Base-by-base conservation (phyloP, 2,329 filamentous ascomycete species). In the Neophaeococcomyces mojaviensis region DNA sequence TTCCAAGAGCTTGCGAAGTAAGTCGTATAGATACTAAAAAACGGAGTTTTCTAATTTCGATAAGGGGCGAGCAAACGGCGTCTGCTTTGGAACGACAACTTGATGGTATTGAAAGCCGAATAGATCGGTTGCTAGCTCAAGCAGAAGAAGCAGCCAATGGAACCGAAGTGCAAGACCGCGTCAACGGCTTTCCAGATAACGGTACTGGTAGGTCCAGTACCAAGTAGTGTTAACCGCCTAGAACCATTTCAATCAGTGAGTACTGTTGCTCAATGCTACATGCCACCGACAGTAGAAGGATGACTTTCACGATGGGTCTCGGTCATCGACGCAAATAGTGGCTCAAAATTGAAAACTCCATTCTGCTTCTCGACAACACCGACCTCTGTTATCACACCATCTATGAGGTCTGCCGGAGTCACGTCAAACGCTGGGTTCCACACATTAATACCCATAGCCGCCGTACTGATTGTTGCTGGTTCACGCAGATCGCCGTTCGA, bases 361-460 rank as follows among this genome's bases (percentile, higher is more conserved):
- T 82, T 73, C 2, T 68, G 62, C 71, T 90, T 94, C 59, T 88
- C 82, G 2, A 94, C 81, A 6, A 88, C 86, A 0, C 90, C 90
- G 57, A 84, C 81, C 68, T 98, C 92, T 0, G 92, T 98, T 53
- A 97, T 86, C 48, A 98, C 84, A 2, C 86, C 88, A 65, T 98
- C 92, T 54, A 98, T 96, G 44, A 96, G 70, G 52, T 80, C 79
- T 31, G 85, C 80, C 0, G 92, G 90, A 8, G 92, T 98, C 28
- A 98, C 86, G 61, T 98, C 92, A 62, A 98, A 98, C 0, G 88
- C 86, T 26, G 92, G 92, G 63, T 98, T 98, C 89, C 92, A 98
- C 7, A 97, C 88, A 33, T 77, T 72, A 51, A 97, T 88, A 2
- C 80, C 79, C 60, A 76, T 71, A 4, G 81, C 78, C 26, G 90